Conservation (phyloP, 768 basidiomycete species). For the Peribolospora baueri region DNA sequence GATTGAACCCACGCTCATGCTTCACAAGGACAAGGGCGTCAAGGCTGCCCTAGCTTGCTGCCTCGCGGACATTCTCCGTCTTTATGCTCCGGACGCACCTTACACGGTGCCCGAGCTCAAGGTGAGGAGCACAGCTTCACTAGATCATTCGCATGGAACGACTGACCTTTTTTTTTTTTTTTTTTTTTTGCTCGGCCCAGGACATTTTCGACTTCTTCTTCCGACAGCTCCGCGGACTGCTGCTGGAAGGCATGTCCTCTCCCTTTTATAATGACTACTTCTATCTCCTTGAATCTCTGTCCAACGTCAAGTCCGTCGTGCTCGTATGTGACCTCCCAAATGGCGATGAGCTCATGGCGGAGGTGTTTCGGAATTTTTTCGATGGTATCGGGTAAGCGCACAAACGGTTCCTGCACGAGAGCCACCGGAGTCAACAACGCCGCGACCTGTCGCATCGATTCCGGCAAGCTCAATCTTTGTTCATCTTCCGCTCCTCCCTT, state of each 20-base stretch:
- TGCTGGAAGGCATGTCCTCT: neutral
- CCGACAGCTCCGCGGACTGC: conserved; percentile 34
- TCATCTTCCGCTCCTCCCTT: conserved; percentile 11
- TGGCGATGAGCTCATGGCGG: conserved; percentile 56
- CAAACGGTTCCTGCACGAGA: too few species aligned
- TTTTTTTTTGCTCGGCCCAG: conserved; percentile 18
- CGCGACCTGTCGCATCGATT: neutral
- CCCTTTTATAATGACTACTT: conserved; percentile 58
- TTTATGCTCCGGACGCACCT: conserved; percentile 92
- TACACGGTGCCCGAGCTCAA: conserved; percentile 61
- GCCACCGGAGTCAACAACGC: neutral
- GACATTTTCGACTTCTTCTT: conserved; percentile 97
- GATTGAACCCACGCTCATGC: conserved; percentile 48
- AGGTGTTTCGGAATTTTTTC: conserved; percentile 66
- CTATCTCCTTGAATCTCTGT: conserved; percentile 76
- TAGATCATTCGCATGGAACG: neutral
- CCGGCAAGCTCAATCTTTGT: neutral
- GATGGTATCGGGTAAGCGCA: conserved; percentile 34
- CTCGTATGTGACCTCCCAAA: conserved; percentile 75
- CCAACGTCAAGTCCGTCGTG: conserved; percentile 81
- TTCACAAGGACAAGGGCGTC: conserved; percentile 87
- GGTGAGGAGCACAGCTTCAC: conserved; percentile 13
- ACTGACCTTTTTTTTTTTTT: neutral
- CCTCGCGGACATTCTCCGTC: conserved; percentile 70
- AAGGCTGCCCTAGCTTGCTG: conserved; percentile 88